These are phyloP conservation scores for Trichoderma semiorbis DNA, from an alignment of 2,329 filamentous ascomycete genomes.

Conservation along the genomic window DNA sequence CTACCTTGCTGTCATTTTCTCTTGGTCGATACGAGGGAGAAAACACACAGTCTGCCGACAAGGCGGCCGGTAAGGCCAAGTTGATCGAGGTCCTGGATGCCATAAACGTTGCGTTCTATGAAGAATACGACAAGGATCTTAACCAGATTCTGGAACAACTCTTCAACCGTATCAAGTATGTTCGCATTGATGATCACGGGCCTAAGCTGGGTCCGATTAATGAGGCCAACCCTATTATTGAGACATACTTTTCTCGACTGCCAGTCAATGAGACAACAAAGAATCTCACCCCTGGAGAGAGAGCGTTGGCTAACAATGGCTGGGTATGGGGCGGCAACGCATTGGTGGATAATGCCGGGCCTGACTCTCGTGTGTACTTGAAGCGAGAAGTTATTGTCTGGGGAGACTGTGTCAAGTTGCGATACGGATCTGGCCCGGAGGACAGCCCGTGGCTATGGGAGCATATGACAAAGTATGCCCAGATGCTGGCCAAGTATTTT, in stretches of 20 bases:
- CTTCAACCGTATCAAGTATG: constrained; percentile 92
- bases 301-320: constrained; percentile 90
- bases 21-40: constrained; percentile 61
- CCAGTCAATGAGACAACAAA: constrained; percentile 74
- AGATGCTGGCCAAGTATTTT: constrained; percentile 91
- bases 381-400: constrained; percentile 94
- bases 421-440: constrained; percentile 74
- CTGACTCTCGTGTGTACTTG: constrained; percentile 88
- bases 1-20: constrained; percentile 45
- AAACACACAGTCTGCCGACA: constrained; percentile 41
- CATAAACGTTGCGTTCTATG: constrained; percentile 83
- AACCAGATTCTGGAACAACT: constrained; percentile 84
- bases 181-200: constrained; percentile 86
- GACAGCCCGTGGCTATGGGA: constrained; percentile 96
- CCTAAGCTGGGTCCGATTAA: constrained; percentile 81
- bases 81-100: constrained; percentile 69
- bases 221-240: constrained; percentile 74
- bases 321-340: constrained; percentile 99
- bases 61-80: constrained; percentile 50
- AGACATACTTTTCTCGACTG: constrained; percentile 91
- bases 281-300: constrained; percentile 69
- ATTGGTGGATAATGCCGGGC: constrained; percentile 87
- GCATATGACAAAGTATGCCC: constrained; percentile 90
- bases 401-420: constrained; percentile 96
- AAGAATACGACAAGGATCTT: constrained; percentile 84